Base-by-base conservation (phyloP, 192 early-diverging fungal genomes). In the Umbelopsis vinacea region DNA sequence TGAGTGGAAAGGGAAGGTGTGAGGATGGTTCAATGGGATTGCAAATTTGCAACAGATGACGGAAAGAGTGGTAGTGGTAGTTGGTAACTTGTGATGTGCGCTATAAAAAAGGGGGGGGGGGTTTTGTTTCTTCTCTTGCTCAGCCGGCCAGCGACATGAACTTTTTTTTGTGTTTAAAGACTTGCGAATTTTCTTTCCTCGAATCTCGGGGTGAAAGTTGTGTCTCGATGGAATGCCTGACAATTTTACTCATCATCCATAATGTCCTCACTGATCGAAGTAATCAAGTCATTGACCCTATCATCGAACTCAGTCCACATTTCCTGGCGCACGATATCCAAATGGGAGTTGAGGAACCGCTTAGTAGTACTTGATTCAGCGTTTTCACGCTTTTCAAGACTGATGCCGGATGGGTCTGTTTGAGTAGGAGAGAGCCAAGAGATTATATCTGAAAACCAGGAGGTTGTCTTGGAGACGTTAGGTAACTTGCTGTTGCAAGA, bases 281-380 rank as follows among this genome's bases (percentile, higher is more conserved):
- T 19, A n/a, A 63, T 63, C 57, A 63, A 63, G 19, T 63, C 57
- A 14, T 63, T 63, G 57, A 63, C 33, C 19, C 33, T 29, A 19
- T 33, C 57, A 35, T 63, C 57, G 33, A 63, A 63, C 14, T 63
- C 57, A 19, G 57, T 26, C 57, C 57, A 63, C 17, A 63, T 63
- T 29, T 63, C 57, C 33, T 63, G 57, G 12, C 57, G 57, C 7
- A 63, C 57, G 15, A 63, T 33, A 33, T 63, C 57, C 57, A 63
- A 63, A 35, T 63, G 57, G 17, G 57, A 38, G 57, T 29, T 63
- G 33, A 63, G 57, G 17, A 63, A 63, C 7, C 57, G 57, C 33
- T 63, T 29, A 2, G 57, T 63, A 12, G 33, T 35, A 8, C 57
- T 63, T 14, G 29, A 2, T 63, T 63, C 29, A 2, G 17, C 57